Conservation (phyloP, 257 asterid genomes). For the Petrea volubilis region DNA sequence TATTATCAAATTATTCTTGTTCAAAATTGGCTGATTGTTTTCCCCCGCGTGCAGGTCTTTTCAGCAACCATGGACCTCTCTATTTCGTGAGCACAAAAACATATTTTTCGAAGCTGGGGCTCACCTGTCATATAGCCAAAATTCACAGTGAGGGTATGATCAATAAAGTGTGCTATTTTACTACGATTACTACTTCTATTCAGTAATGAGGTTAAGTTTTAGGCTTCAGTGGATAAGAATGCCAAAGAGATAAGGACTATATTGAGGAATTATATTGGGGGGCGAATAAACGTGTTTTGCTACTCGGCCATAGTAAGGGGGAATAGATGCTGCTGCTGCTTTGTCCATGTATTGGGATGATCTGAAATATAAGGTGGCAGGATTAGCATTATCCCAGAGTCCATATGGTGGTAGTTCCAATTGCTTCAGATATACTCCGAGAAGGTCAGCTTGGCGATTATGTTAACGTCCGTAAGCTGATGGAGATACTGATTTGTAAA, state of each 20-base stretch:
- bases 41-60: constrained; percentile 46
- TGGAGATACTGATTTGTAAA: constrained; percentile 93
- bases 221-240: constrained; percentile 92
- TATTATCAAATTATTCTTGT: background rate
- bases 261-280: constrained; percentile 97
- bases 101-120: constrained; percentile 88
- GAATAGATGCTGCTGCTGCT: constrained; percentile 93
- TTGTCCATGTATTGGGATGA: constrained; percentile 91
- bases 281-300: constrained; percentile 73
- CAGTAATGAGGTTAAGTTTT: constrained; percentile 30
- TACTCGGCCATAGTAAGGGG: constrained; percentile 99
- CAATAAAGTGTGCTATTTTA: constrained; percentile 1
- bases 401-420: constrained; percentile 98
- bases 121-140: constrained; percentile 84
- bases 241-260: constrained; percentile 86
- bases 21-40: constrained; percentile 2
- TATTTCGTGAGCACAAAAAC: constrained; percentile 80
- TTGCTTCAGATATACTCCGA: constrained; percentile 89
- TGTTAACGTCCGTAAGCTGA: constrained; percentile 86
- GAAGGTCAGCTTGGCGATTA: constrained; percentile 99
- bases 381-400: constrained; percentile 88
- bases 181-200: constrained; percentile 16
- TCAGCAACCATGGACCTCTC: constrained; percentile 82
- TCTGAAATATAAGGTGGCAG: constrained; percentile 92
- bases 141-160: constrained; percentile 64